Base-by-base conservation (phyloP, 805 yeast species). In the Starmera pachycereana region DNA sequence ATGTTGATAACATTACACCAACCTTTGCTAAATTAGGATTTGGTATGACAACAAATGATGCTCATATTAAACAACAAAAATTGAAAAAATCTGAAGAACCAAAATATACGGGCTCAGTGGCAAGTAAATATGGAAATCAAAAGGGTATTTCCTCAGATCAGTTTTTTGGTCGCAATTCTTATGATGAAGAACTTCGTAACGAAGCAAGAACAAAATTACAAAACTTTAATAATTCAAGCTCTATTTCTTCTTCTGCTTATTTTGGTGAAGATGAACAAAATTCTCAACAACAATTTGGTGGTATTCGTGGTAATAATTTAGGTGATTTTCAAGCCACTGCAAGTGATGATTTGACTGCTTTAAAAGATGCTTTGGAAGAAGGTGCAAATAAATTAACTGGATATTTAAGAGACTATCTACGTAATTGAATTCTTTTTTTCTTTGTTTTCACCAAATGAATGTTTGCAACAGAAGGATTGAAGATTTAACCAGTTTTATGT, bases 101-200 rank as follows among this genome's bases (percentile, higher is more conserved):
- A 40, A 69, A 71, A 50, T 82, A 82, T 57, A 77, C 87, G 1
- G 92, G 92, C 31, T 80, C 79, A 48, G 83, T 83, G 28, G 77
- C 75, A 32, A 69, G 67, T 53, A 85, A 87, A 65, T 92, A 74
- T 57, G 97, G 97, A 41, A 67, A 66, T 33, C 96, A 89, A 59
- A 90, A 86, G 71, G 96, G 89, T 37, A 92, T 92, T 47, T 92
- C 97, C 0, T 89, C 97, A 2, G 97, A 92, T 62, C 94, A 89
- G 65, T 77, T 75, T 54, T 92, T 92, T 61, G 96, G 96, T 14
- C 79, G 95, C 54, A 90, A 89, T 34, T 66, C 78, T 22, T 86
- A 74, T 54, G 97, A 87, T 53, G 82, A 83, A 48, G 69, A 68
- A 2, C 84, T 85, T 32, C 81, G 81, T 40, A 71, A 71, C 36